phyloP scores from a whole-genome alignment of 192 early-diverging fungal genomes.

The Thamnidium elegans region DNA sequence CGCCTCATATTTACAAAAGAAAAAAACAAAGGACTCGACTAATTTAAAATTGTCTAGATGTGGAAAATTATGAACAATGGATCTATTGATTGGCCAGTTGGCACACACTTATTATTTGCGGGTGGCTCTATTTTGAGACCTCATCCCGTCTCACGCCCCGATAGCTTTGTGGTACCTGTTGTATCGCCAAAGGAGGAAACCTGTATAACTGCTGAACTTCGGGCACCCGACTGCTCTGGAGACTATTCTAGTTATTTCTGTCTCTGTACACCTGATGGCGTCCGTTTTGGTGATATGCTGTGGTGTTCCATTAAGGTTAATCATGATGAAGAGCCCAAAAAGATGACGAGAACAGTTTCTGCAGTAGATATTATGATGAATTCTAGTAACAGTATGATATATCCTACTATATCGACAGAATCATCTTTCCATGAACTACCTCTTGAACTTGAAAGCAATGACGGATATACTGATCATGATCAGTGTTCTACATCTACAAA shows the following conservation, averaged over 20 bases:
- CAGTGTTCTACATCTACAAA: no score
- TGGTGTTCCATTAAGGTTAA: constrained; percentile 64
- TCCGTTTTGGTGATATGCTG: constrained; percentile 60
- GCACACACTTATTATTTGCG: constrained; percentile 51
- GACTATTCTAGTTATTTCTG: constrained; percentile 63
- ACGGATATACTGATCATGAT: no score
- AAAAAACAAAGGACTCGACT: background rate
- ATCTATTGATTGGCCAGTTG: constrained; percentile 55
- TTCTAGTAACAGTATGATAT: no score
- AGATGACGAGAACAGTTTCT: background rate
- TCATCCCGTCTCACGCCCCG: constrained; percentile 42
- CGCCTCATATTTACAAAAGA: background rate
- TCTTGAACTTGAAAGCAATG: no score
- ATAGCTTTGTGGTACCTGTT: constrained; percentile 42
- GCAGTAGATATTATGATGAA: no score
- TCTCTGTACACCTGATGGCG: constrained; percentile 53
- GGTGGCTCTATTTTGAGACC: constrained; percentile 44
- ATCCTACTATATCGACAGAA: no score
- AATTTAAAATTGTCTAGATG: constrained; percentile 31
- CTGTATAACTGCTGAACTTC: constrained; percentile 60
- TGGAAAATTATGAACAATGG: constrained; percentile 70
- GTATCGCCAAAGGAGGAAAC: constrained; percentile 51
- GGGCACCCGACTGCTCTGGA: constrained; percentile 58
- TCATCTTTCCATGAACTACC: no score
- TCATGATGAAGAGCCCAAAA: background rate